A percentile compares a stretch with the other conserved stretches of the same genome.
phyloP scores from a whole-genome alignment of 2,329 filamentous ascomycete genomes.

The Parastagonospora nodorum region DNA sequence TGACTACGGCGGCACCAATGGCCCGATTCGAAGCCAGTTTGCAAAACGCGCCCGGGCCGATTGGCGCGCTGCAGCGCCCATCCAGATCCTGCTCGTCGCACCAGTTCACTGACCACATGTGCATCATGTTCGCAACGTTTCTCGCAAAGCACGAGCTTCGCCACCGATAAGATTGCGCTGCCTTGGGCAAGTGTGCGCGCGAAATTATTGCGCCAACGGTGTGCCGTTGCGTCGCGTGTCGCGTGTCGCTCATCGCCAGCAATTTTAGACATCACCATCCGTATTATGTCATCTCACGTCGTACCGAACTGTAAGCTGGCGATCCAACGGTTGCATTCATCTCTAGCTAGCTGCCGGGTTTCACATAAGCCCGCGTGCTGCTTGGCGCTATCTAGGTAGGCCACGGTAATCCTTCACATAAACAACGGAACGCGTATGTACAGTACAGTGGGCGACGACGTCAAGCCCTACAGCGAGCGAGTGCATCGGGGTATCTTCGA shows the following conservation, averaged over 20 bases:
- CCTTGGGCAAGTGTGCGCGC: not conserved
- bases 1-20: not conserved
- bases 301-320: not conserved
- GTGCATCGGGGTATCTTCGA: slow-evolving; percentile 31
- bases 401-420: slow-evolving; percentile 1
- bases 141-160: slow-evolving; percentile 5
- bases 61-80: not conserved
- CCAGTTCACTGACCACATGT: not conserved
- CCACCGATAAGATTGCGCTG: slow-evolving; percentile 3
- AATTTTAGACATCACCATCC: not conserved
- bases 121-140: not conserved
- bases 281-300: not conserved
- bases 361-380: not conserved
- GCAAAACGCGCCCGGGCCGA: not conserved
- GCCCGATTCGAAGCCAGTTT: not conserved
- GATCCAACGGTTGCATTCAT: not conserved
- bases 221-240: not conserved
- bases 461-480: slow-evolving; percentile 23
- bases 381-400: not conserved
- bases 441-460: slow-evolving; percentile 2
- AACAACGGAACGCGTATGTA: slow-evolving; percentile 3
- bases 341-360: not conserved
- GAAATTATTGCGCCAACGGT: not conserved
- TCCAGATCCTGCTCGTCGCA: not conserved
- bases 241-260: too few species aligned